A percentile compares a stretch with the other conserved stretches of the same genome.
Conservation (phyloP, 495 filamentous ascomycete species). For the Aspergillus diversus region DNA sequence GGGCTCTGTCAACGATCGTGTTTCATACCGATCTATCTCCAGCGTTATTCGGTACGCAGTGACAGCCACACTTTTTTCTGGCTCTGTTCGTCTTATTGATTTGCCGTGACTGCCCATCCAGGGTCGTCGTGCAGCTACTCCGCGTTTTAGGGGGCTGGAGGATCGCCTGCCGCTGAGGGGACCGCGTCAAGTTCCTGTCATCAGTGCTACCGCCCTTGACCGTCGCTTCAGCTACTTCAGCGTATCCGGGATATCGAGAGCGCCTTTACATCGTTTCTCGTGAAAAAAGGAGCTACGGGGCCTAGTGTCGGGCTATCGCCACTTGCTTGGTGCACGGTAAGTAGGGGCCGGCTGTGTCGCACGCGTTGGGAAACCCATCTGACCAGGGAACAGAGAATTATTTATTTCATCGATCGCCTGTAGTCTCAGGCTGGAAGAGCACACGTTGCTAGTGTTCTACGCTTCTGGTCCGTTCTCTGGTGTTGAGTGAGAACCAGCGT, state of each 20-base stretch:
- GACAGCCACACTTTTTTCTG: not conserved
- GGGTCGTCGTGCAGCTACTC: conserved; percentile 16
- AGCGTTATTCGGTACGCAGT: not conserved
- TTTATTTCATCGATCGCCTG: conserved; percentile 6
- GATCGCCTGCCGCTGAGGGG: conserved; percentile 14
- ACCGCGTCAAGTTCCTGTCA: conserved; percentile 16
- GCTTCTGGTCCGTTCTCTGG: conserved; percentile 1
- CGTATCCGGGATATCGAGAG: not conserved
- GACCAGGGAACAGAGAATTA: conserved; percentile 9
- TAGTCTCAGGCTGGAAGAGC: not conserved
- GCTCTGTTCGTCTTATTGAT: not conserved
- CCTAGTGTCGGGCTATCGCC: conserved; percentile 1
- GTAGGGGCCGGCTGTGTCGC: not conserved
- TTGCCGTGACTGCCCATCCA: not conserved
- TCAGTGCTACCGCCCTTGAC: conserved; percentile 1
- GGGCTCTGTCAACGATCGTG: not conserved
- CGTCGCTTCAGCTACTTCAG: not conserved
- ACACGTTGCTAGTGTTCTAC: not conserved
- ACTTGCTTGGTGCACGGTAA: conserved; percentile 4
- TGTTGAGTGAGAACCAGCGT: conserved; percentile 21
- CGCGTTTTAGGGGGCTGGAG: conserved; percentile 16
- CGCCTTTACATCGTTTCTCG: not conserved
- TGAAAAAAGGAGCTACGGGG: not conserved
- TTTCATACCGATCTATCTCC: not conserved
- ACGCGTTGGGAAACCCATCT: not conserved